Evolutionary conservation across 257 asterid genomes (phyloP), one percentile per base, ranked within the genome.

Genomic region (Thymus mandschuricus): DNA sequence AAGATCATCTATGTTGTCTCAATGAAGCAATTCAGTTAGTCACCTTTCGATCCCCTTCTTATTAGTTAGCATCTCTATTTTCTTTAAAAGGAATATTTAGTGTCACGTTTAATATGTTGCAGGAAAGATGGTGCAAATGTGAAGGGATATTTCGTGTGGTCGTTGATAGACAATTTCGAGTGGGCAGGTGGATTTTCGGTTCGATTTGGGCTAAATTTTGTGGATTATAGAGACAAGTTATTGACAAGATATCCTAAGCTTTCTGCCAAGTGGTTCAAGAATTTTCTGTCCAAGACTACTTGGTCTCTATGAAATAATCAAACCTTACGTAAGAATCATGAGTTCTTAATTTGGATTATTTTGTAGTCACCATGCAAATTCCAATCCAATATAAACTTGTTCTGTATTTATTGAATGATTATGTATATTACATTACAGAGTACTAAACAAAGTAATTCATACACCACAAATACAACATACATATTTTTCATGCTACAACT

Each of bases 141-240:
- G 75, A 80, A 80, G 71, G 91, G 83, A 7, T 86, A 81, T 66
- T 82, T 86, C 29, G 84, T 74, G 11, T 86, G 92, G 92, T 82
- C 87, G 4, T 70, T 86, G 76, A 55, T 82, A 72, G 92, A 86
- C 63, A 82, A 80, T 48, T 82, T 84, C 11, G 92, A 84, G 75
- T 84, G 92, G 92, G 33, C 78, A 5, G 15, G 38, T 2, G 92
- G 92, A 34, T 86, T 51, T 68, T 69, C 76, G 0, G 73, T 78
- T 66, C 84, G 86, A 4, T 84, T 82, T 46, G 92, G 92, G 63
- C 74, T 86, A 34, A 51, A 52, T 68, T 84, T 74, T 51, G 81
- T 86, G 29, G 87, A 86, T 64, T 84, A 54, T 70, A 79, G 57
- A 28, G 78, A 82, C 41, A 66, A 65, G 10, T 40, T 49, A 15